Conservation (phyloP, 2,329 filamentous ascomycete genomes). For the Gaeumannomyces tritici region DNA sequence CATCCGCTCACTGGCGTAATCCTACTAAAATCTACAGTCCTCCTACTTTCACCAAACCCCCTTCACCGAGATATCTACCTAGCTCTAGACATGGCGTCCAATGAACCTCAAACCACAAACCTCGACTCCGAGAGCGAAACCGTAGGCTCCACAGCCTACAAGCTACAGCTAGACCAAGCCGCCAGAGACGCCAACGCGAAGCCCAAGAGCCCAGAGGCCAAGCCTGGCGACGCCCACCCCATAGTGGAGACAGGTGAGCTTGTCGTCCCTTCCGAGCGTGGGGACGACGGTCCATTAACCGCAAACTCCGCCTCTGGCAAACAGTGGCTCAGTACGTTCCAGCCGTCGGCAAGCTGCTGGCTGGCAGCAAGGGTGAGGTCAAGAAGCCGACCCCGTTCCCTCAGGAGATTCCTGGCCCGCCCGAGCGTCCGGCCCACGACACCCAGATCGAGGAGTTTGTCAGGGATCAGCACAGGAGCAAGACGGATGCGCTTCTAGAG, state of each 20-base stretch:
- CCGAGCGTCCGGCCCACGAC: constrained; percentile 35
- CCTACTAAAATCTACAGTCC: no score
- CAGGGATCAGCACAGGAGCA: constrained; percentile 41
- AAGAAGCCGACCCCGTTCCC: constrained; percentile 9
- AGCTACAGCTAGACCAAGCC: constrained; percentile 32
- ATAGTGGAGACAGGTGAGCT: constrained; percentile 32
- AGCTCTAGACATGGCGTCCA: not conserved
- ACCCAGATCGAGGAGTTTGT: constrained; percentile 42
- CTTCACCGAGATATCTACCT: no score
- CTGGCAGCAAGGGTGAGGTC: constrained; percentile 17
- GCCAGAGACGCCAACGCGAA: constrained; percentile 24
- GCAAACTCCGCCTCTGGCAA: not conserved
- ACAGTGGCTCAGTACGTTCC: constrained; percentile 29
- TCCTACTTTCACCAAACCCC: no score
- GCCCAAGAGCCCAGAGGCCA: constrained; percentile 7
- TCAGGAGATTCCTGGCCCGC: constrained; percentile 21
- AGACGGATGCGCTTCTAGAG: constrained; percentile 11
- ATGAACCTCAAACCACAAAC: not conserved
- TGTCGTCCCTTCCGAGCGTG: not conserved
- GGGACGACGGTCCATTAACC: not conserved
- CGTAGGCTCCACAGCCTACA: constrained; percentile 20
- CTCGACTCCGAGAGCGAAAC: not conserved
- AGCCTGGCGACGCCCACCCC: constrained; percentile 14
- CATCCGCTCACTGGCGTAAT: not conserved
- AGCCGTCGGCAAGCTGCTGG: constrained; percentile 29